Percentiles rank a stretch among this genome's conserved stretches.
Conservation (phyloP, 169 alveolate genomes). For the Plasmodium cynomolgi region DNA sequence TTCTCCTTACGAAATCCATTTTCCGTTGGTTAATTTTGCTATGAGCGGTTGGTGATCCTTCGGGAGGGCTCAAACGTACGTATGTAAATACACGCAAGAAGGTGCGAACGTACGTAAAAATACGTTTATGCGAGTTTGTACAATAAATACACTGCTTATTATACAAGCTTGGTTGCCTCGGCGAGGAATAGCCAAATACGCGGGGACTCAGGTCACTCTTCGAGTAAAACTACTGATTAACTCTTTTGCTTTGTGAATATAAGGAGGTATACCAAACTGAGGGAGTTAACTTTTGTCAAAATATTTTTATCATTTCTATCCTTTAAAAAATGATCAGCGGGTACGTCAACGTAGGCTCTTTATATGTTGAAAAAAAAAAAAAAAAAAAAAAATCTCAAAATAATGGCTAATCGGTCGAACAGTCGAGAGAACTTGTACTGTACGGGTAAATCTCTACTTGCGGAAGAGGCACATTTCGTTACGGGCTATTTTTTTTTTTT, state of each 20-base stretch:
- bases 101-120: neutral
- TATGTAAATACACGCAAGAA: neutral
- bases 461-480: neutral
- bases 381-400: neutral
- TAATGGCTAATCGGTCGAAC: neutral
- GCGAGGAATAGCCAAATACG: neutral
- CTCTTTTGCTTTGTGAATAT: neutral
- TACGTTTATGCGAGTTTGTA: neutral
- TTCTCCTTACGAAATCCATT: slow-evolving; percentile 63
- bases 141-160: neutral
- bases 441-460: neutral
- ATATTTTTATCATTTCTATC: neutral
- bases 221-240: neutral
- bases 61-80: neutral
- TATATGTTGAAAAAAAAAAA: neutral
- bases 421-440: neutral
- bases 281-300: neutral
- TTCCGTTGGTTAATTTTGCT: neutral
- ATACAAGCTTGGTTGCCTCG: neutral
- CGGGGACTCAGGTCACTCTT: neutral
- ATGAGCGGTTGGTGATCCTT: neutral
- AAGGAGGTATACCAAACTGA: neutral
- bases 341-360: neutral
- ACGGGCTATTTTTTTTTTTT: neutral
- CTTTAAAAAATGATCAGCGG: neutral